phyloP scores from a whole-genome alignment of 495 filamentous ascomycete genomes.

The Niebla homalea region DNA sequence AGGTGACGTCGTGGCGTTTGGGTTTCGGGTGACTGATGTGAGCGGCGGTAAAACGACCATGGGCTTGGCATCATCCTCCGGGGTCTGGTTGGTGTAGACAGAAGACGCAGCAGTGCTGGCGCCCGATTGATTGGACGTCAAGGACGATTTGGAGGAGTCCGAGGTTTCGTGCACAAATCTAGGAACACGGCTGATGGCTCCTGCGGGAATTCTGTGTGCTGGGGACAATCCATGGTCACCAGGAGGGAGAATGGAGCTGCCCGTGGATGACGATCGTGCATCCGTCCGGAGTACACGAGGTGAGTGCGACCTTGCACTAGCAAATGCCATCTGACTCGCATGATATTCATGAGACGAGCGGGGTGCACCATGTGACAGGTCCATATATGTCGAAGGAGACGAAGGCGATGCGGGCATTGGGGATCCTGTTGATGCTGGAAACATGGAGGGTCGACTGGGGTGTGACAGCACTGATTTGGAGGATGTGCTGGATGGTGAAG shows the following conservation, averaged over 20 bases:
- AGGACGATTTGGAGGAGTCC: slow-evolving; percentile 7
- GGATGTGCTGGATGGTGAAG: slow-evolving; percentile 4
- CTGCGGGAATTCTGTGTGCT: not conserved
- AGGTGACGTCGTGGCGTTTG: not conserved
- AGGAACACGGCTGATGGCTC: not conserved
- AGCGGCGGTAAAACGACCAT: slow-evolving; percentile 7
- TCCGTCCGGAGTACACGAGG: not conserved
- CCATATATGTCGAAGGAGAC: not conserved
- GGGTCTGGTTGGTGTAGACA: not conserved
- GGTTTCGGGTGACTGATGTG: not conserved
- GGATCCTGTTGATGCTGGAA: slow-evolving; percentile 1
- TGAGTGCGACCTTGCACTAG: not conserved
- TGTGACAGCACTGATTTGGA: not conserved
- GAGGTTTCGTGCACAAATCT: slow-evolving; percentile 1
- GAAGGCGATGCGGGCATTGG: slow-evolving; percentile 4
- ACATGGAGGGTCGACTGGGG: not conserved
- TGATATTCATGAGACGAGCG: not conserved
- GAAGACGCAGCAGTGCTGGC: slow-evolving; percentile 5
- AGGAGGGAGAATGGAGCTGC: not conserved
- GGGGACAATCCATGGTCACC: not conserved
- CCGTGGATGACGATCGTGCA: not conserved
- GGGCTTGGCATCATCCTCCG: slow-evolving; percentile 6
- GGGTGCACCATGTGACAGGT: not conserved
- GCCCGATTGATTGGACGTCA: slow-evolving; percentile 1
- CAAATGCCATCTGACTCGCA: not conserved